phyloP scores from a whole-genome alignment of 2,329 filamentous ascomycete species.

The Sphaerulina vaccinii region DNA sequence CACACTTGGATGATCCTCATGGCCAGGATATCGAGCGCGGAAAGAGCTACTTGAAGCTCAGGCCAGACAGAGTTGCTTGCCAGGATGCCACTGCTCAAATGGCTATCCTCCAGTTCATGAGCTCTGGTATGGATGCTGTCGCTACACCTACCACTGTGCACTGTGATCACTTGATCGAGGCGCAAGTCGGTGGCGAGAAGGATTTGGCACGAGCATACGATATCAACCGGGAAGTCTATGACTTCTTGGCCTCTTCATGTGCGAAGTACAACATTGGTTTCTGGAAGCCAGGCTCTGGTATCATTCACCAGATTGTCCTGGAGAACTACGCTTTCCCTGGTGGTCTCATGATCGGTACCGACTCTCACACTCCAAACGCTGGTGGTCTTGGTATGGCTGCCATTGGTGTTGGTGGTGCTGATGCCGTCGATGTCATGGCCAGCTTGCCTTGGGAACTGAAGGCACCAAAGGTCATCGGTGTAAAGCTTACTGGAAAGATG shows the following conservation, averaged over 20 bases:
- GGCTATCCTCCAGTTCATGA: constrained; percentile 99
- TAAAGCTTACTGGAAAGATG: constrained; percentile 86
- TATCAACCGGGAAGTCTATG: constrained; percentile 94
- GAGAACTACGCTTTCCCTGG: constrained; percentile 99
- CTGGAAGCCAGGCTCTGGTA: constrained; percentile 98
- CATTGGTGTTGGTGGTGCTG: constrained; percentile 96
- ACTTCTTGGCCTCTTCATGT: constrained; percentile 90
- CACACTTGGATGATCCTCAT: constrained; percentile 94
- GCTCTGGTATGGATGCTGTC: constrained; percentile 90
- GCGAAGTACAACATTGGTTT: constrained; percentile 99
- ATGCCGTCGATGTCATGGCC: constrained; percentile 98
- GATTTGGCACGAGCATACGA: constrained; percentile 86
- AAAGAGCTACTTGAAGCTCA: constrained; percentile 91
- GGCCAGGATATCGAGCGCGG: constrained; percentile 95
- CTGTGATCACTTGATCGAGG: constrained; percentile 99
- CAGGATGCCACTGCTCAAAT: constrained; percentile 99
- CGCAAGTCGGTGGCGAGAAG: constrained; percentile 87
- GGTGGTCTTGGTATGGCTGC: constrained; percentile 91
- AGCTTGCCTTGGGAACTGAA: constrained; percentile 97
- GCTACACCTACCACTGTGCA: constrained; percentile 94
- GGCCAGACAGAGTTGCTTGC: constrained; percentile 96
- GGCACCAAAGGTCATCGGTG: constrained; percentile 94
- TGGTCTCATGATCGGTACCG: constrained; percentile 95
- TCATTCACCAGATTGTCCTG: constrained; percentile 92
- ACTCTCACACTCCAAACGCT: constrained; percentile 96